These are phyloP conservation scores for Umbelopsis sp. DNA, from an alignment of 192 early-diverging fungal genomes.

Conservation along the genomic window DNA sequence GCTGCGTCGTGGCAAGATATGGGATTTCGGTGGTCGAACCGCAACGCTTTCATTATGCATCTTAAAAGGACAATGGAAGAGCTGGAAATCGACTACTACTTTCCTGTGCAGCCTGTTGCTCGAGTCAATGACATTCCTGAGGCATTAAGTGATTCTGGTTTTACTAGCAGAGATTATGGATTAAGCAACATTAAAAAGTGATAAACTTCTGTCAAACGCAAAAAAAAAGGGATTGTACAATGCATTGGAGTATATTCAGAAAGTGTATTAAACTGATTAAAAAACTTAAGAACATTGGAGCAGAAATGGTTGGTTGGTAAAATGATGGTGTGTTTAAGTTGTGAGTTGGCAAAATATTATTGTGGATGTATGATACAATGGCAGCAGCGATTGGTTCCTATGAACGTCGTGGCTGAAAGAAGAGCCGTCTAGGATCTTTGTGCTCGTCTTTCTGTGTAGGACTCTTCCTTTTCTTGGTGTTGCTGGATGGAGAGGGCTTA, in stretches of 20 bases:
- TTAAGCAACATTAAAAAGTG: too few relatives aligned
- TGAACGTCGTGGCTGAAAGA: slow-evolving; percentile 23
- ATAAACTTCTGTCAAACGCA: too few relatives aligned
- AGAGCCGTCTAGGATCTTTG: slow-evolving; percentile 10
- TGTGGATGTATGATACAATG: background rate
- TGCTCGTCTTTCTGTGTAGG: background rate
- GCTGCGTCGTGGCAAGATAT: slow-evolving; percentile 84
- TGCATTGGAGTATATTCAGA: too few relatives aligned
- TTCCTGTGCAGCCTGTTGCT: slow-evolving; percentile 12
- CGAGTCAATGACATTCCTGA: background rate
- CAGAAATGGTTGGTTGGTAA: too few relatives aligned
- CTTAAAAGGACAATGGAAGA: slow-evolving; percentile 64
- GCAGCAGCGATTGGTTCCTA: background rate
- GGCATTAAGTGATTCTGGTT: background rate
- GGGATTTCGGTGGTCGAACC: slow-evolving; percentile 59
- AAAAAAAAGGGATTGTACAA: too few relatives aligned
- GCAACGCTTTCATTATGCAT: slow-evolving; percentile 70
- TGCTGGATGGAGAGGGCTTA: background rate
- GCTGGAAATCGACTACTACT: slow-evolving; percentile 58
- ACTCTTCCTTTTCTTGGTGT: background rate
- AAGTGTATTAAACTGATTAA: too few relatives aligned
- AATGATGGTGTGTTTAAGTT: too few relatives aligned
- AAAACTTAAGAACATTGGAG: too few relatives aligned
- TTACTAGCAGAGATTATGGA: background rate
- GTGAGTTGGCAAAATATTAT: background rate